A percentile compares a stretch with the other conserved stretches of the same genome.
These are phyloP conservation scores for Scedosporium apiospermum DNA, from an alignment of 2,329 filamentous ascomycete genomes.

Conservation along the genomic window DNA sequence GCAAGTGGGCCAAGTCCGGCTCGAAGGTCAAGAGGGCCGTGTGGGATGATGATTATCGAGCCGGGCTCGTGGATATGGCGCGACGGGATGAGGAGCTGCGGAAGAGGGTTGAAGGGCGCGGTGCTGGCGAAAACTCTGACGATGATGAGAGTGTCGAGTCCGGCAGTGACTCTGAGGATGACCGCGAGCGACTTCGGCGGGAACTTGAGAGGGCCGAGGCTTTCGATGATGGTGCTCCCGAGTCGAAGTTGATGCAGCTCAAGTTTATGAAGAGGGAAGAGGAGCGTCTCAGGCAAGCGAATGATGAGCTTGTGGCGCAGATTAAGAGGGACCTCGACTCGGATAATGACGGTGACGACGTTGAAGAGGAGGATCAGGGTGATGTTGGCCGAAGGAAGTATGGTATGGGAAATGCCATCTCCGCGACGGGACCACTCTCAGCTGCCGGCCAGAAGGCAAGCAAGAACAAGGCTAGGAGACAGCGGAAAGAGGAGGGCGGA, in stretches of 20 bases:
- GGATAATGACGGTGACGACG: slow-evolving; percentile 39
- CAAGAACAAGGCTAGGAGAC: slow-evolving; percentile 27
- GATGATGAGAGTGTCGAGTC: slow-evolving; percentile 41
- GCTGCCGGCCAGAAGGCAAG: slow-evolving; percentile 15
- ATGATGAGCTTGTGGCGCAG: slow-evolving; percentile 64
- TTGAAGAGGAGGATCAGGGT: slow-evolving; percentile 42
- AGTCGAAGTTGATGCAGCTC: slow-evolving; percentile 68
- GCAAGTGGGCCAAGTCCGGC: slow-evolving; percentile 84
- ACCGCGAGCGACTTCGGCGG: slow-evolving; percentile 36
- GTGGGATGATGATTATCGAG: slow-evolving; percentile 82
- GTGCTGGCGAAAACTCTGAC: slow-evolving; percentile 39
- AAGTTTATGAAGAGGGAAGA: slow-evolving; percentile 93
- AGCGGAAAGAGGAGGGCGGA: slow-evolving; percentile 10
- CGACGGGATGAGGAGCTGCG: slow-evolving; percentile 74
- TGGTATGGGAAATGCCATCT: not conserved
- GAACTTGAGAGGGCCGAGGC: slow-evolving; percentile 30
- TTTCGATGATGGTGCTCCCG: slow-evolving; percentile 39
- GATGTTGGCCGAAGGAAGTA: slow-evolving; percentile 60
- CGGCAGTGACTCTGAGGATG: slow-evolving; percentile 31
- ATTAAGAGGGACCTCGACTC: slow-evolving; percentile 66
- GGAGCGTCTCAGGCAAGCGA: slow-evolving; percentile 63
- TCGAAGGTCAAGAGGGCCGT: slow-evolving; percentile 69
- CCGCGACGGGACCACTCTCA: not conserved
- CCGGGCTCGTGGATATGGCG: slow-evolving; percentile 71
- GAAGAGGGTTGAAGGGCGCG: slow-evolving; percentile 62